Evolutionary conservation across 2,329 filamentous ascomycete species (phyloP).

Genomic region (Xylariaceae sp.): DNA sequence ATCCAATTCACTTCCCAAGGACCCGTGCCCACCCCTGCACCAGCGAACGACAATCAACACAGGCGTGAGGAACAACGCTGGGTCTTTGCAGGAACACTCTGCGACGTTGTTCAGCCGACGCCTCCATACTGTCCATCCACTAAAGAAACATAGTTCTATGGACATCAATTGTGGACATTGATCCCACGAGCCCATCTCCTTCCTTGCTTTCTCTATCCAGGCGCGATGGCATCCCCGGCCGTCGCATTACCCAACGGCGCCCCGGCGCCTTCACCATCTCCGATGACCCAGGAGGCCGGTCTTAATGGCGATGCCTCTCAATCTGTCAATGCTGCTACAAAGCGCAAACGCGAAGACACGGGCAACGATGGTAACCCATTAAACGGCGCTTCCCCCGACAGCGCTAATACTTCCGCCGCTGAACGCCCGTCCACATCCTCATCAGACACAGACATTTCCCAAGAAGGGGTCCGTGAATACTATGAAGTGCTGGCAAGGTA

Average conservation of each 20-base stretch:
- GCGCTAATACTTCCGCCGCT: slow-evolving; percentile 5
- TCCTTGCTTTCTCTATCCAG: slow-evolving; percentile 4
- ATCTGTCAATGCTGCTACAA: slow-evolving; percentile 22
- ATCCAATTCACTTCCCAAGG: not conserved
- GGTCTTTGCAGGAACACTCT: not conserved
- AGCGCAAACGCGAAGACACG: slow-evolving; percentile 31
- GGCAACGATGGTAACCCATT: slow-evolving; percentile 20
- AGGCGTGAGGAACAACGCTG: not conserved
- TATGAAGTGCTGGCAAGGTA: slow-evolving; percentile 29
- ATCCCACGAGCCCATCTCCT: not conserved
- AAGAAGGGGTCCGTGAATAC: slow-evolving; percentile 26
- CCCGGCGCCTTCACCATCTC: slow-evolving; percentile 17
- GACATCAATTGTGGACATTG: slow-evolving; percentile 5
- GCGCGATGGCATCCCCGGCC: slow-evolving; percentile 28
- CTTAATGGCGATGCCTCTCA: slow-evolving; percentile 21
- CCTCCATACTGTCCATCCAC: slow-evolving; percentile 6
- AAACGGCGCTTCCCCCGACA: slow-evolving; percentile 14
- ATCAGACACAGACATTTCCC: slow-evolving; percentile 19
- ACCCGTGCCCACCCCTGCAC: not conserved
- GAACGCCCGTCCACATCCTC: slow-evolving; percentile 1
- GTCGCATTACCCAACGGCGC: slow-evolving; percentile 28
- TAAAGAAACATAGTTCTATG: slow-evolving; percentile 8
- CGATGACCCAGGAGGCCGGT: slow-evolving; percentile 17
- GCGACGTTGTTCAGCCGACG: slow-evolving; percentile 1
- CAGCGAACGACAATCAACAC: not conserved